Base-by-base conservation (phyloP, 2,329 filamentous ascomycete genomes). In the Trichoderma brevicompactum region DNA sequence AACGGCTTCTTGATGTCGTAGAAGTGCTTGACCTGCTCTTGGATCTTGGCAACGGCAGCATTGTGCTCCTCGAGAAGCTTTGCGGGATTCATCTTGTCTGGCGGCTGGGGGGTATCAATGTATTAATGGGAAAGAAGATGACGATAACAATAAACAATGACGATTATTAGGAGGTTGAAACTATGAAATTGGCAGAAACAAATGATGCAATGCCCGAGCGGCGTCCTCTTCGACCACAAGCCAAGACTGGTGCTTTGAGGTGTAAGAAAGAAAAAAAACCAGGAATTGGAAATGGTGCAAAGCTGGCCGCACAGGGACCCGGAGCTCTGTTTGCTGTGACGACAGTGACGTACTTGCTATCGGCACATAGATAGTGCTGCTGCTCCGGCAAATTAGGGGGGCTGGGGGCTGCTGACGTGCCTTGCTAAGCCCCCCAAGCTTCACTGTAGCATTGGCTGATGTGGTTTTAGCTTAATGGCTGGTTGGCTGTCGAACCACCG, bases 1-100 rank as follows among this genome's bases (percentile, higher is more conserved):
- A 87, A 88, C 23, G 83, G 81, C 72, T 72, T 72, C 69, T 72
- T 72, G 59, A 67, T 67, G 65, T 74, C 70, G 68, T 74, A 64
- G 58, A 73, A 73, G 68, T 69, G 64, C 65, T 71, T 71, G 69
- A 73, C 71, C 54, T 71, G 70, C 60, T 71, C 43, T 59, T 72
- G 71, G 67, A 73, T 73, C 59, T 68, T 66, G 53, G 62, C 68
- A 43, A 73, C 72, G 34, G 72, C 70, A 32, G 64, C 66, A 15
- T 70, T 66, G 69, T 73, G 72, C 69, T 73, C 70, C 69, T 73
- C 71, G 64, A 72, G 65, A 56, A 72, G 68, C 69, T 68, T 69
- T 52, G 62, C 34, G 36, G 44, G 54, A 36, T 66, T 48, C 65
- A 66, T 66, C 3, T 38, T 54, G n/a, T 1, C 19, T 17, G 15